These are phyloP conservation scores for Jaltomata sinuosa DNA, from an alignment of 257 asterid genomes.

Conservation along the genomic window DNA sequence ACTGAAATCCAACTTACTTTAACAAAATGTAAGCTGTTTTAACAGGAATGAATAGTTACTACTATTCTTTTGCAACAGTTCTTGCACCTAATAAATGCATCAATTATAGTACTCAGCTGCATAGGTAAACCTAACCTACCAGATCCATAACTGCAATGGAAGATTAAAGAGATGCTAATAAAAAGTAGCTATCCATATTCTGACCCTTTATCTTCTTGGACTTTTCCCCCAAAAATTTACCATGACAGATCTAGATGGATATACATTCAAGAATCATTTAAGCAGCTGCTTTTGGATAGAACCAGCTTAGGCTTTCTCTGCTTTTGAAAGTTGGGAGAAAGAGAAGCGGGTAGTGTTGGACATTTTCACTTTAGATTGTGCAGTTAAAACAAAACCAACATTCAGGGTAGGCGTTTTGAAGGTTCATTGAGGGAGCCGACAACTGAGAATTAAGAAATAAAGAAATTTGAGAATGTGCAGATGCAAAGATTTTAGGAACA, in stretches of 20 bases:
- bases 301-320: neutral
- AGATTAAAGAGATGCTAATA: neutral
- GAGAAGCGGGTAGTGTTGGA: neutral
- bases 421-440: neutral
- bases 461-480: neutral
- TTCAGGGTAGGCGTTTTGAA: neutral
- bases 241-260: neutral
- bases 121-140: neutral
- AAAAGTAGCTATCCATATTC: neutral
- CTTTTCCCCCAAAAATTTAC: neutral
- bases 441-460: neutral
- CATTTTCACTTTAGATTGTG: neutral
- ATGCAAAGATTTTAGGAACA: neutral
- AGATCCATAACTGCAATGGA: neutral
- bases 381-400: neutral
- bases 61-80: neutral
- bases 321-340: neutral
- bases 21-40: neutral
- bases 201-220: neutral
- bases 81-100: neutral
- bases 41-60: neutral
- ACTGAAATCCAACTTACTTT: neutral
- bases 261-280: neutral
- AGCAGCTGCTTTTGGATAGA: neutral
- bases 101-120: neutral